A percentile compares a stretch with the other conserved stretches of the same genome.
Evolutionary conservation across 2,329 filamentous ascomycete species (phyloP).

Genomic region (Zalaria obscura): DNA sequence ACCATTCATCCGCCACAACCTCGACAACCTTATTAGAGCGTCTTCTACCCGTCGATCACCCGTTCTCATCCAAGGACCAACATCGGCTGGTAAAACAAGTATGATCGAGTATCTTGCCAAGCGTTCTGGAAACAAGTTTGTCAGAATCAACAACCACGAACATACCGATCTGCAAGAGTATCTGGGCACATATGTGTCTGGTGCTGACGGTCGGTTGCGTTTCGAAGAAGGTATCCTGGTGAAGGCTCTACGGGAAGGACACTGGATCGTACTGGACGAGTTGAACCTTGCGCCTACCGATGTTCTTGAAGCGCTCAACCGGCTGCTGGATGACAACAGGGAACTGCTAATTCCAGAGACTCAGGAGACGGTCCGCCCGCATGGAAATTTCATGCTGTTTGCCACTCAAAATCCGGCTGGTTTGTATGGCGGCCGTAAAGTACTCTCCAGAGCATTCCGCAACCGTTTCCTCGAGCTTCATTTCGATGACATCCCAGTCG

Average conservation of each 20-base stretch:
- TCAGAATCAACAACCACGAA: slow-evolving; percentile 98
- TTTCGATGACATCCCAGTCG: slow-evolving; percentile 94
- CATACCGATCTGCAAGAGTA: slow-evolving; percentile 98
- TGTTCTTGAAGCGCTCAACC: slow-evolving; percentile 89
- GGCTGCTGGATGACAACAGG: slow-evolving; percentile 87
- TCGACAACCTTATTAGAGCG: slow-evolving; percentile 86
- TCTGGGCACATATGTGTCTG: slow-evolving; percentile 83
- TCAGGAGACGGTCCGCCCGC: slow-evolving; percentile 81
- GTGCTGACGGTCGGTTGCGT: slow-evolving; percentile 64
- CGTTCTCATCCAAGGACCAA: slow-evolving; percentile 89
- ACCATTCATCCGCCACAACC: slow-evolving; percentile 83
- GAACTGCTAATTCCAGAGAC: slow-evolving; percentile 94
- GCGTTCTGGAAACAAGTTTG: slow-evolving; percentile 89
- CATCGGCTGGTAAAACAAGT: slow-evolving; percentile 93
- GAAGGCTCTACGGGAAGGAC: slow-evolving; percentile 77
- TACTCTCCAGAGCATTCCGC: slow-evolving; percentile 83
- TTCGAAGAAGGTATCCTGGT: slow-evolving; percentile 94
- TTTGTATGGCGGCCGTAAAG: slow-evolving; percentile 87
- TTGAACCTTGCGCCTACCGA: slow-evolving; percentile 94
- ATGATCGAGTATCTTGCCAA: slow-evolving; percentile 99
- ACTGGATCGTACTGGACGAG: slow-evolving; percentile 98
- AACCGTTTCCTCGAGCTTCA: slow-evolving; percentile 96
- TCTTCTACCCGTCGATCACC: slow-evolving; percentile 86
- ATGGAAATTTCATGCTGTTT: slow-evolving; percentile 94
- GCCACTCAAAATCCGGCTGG: slow-evolving; percentile 95